phyloP scores from a whole-genome alignment of 2,329 filamentous ascomycete genomes.

The Davidsoniella eucalypti region DNA sequence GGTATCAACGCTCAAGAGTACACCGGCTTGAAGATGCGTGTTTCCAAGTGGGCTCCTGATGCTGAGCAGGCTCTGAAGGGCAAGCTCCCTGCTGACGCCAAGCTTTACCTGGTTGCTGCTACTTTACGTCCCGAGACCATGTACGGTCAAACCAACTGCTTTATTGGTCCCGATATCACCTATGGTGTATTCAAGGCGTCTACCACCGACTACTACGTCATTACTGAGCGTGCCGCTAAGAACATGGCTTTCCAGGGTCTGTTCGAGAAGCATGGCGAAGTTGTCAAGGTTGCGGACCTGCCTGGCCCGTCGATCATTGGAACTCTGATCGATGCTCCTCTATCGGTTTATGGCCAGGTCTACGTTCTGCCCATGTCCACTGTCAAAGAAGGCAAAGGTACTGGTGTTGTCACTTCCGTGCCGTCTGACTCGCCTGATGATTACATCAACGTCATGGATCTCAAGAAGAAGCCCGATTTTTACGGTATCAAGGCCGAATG shows the following conservation, averaged over 20 bases:
- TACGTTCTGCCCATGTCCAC: constrained; percentile 91
- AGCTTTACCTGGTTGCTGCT: constrained; percentile 79
- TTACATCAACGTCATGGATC: constrained; percentile 72
- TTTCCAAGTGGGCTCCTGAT: constrained; percentile 72
- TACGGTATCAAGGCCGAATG: constrained; percentile 95
- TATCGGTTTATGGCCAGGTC: constrained; percentile 71
- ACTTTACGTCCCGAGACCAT: constrained; percentile 93
- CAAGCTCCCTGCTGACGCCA: constrained; percentile 62
- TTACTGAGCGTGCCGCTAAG: constrained; percentile 70
- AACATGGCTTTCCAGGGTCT: constrained; percentile 95
- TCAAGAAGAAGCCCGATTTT: constrained; percentile 89
- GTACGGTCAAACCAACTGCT: constrained; percentile 96
- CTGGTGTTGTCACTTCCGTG: constrained; percentile 88
- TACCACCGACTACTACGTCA: constrained; percentile 66
- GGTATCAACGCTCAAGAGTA: constrained; percentile 71
- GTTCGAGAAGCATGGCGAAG: constrained; percentile 60
- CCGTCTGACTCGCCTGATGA: constrained; percentile 91
- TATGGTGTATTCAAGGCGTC: constrained; percentile 78
- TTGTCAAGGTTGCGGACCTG: constrained; percentile 59
- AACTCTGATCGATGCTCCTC: constrained; percentile 74
- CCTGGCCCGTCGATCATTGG: constrained; percentile 69
- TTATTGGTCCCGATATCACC: constrained; percentile 74
- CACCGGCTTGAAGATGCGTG: constrained; percentile 77
- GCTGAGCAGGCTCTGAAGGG: constrained; percentile 55
- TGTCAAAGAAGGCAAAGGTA: constrained; percentile 84